Evolutionary conservation across 2,329 filamentous ascomycete species (phyloP), one percentile per base, ranked within the genome.

Genomic region (Monosporascus sp.): DNA sequence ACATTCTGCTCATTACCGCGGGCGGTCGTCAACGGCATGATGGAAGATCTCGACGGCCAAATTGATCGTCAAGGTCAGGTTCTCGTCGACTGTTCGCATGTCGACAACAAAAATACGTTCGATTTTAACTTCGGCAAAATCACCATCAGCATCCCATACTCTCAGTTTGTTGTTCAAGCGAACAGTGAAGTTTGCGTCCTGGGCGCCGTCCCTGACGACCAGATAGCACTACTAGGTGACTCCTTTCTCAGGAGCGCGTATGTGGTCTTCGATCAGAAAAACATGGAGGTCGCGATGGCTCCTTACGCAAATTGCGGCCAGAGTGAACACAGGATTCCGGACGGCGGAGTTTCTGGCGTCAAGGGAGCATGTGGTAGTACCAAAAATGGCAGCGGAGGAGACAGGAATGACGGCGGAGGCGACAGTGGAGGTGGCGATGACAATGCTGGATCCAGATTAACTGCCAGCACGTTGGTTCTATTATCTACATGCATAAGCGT

Each of bases 1-100:
- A 87, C 82, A 43, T 72, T 88, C 52, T 86, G 81, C 67, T 82
- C 86, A 57, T 76, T 90, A 2, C 87, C 87, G 3, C 71, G 80
- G 54, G 63, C 72, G 27, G 75, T 74, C 45, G 14, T 46, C 22
- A 24, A 18, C 14, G 22, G 22, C 14, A 46, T 46, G 22, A 46
- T n/a, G 22, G 14, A 25, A 15, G 43, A 27, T 8, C 43, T 46
- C 17, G 22, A 6, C 14, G 22, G 22, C n/a, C n/a, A 27, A 25
- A 15, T 17, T n/a, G 71, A 77, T 39, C 41, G 64, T 1, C 60
- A 68, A 27, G 62, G 71, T 3, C 75, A 73, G 8, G 73, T 76
- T 48, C 67, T 79, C 20, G 74, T 85, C 15, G 75, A 77, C 20
- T 79, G 77, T 58, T 57, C 61, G 49, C 61, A 64, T 57, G 58